Conservation (phyloP, 331 rosid species). For the Malus hybrid region DNA sequence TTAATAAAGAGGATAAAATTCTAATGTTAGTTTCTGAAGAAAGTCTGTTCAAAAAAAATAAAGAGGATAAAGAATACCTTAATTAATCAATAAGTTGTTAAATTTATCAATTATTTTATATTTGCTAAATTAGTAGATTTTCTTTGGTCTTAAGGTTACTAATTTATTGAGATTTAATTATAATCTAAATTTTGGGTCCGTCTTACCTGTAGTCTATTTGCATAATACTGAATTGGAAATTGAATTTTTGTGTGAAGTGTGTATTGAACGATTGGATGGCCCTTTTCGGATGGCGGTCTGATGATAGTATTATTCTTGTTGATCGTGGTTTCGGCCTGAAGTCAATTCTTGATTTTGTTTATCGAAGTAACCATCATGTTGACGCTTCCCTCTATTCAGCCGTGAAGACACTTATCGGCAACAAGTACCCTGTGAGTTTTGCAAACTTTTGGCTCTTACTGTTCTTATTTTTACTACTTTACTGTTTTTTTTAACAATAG, state of each 20-base stretch:
- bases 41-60: no score
- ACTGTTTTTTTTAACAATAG: not conserved
- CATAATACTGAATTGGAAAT: not conserved
- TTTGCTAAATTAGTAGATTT: no score
- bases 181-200: no score
- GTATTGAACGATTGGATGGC: constrained; percentile 84
- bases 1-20: no score
- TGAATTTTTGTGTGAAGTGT: constrained; percentile 34
- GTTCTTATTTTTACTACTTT: not conserved
- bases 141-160: no score
- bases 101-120: no score
- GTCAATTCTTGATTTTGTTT: constrained; percentile 31
- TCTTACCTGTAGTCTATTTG: not conserved
- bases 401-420: constrained; percentile 73
- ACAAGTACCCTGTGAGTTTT: constrained; percentile 72
- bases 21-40: not conserved
- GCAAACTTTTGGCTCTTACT: not conserved
- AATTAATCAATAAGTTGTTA: no score
- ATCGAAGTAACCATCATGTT: constrained; percentile 64
- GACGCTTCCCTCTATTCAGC: constrained; percentile 61
- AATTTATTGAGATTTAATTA: no score
- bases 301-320: constrained; percentile 75
- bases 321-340: constrained; percentile 24
- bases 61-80: no score
- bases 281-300: constrained; percentile 78